A percentile compares a stretch with the other conserved stretches of the same genome.
These are phyloP conservation scores for Rhizoclosmatium sp. DNA, from an alignment of 192 early-diverging fungal genomes.

Conservation along the genomic window DNA sequence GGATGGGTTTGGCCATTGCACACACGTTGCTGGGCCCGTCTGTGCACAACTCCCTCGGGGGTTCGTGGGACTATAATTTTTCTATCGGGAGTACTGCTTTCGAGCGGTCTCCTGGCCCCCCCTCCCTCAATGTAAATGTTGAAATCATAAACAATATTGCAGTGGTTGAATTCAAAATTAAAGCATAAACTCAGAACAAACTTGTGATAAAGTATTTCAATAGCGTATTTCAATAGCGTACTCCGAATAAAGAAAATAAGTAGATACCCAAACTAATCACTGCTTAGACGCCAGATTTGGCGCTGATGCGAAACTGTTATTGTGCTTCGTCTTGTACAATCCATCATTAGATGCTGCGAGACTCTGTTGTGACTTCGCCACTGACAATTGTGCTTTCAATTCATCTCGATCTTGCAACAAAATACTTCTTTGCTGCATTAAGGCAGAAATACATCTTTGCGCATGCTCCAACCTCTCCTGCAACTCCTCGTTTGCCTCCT, in stretches of 20 bases:
- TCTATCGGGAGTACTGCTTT: too few species aligned
- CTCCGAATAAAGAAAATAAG: background rate
- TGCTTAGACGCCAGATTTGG: conserved; percentile 7
- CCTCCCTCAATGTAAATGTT: too few species aligned
- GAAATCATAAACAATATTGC: too few species aligned
- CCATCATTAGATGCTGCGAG: background rate
- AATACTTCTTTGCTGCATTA: conserved; percentile 37
- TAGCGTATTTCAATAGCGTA: too few species aligned
- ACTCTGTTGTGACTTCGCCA: conserved; percentile 15
- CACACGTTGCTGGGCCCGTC: too few species aligned
- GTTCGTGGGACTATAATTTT: too few species aligned
- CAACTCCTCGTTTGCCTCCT: conserved; percentile 23
- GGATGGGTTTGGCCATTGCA: too few species aligned
- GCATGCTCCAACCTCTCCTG: conserved; percentile 26
- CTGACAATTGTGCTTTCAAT: conserved; percentile 9
- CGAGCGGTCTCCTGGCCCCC: too few species aligned
- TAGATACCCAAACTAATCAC: background rate
- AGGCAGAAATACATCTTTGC: conserved; percentile 17
- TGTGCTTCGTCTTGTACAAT: conserved; percentile 16
- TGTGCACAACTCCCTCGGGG: too few species aligned
- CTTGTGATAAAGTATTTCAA: too few species aligned
- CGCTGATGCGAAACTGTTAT: conserved; percentile 33
- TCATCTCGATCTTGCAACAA: conserved; percentile 37
- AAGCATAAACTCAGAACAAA: too few species aligned
- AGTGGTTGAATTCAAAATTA: too few species aligned